Base-by-base conservation (phyloP, 306 rosid genomes). In the Castanospermum australe region DNA sequence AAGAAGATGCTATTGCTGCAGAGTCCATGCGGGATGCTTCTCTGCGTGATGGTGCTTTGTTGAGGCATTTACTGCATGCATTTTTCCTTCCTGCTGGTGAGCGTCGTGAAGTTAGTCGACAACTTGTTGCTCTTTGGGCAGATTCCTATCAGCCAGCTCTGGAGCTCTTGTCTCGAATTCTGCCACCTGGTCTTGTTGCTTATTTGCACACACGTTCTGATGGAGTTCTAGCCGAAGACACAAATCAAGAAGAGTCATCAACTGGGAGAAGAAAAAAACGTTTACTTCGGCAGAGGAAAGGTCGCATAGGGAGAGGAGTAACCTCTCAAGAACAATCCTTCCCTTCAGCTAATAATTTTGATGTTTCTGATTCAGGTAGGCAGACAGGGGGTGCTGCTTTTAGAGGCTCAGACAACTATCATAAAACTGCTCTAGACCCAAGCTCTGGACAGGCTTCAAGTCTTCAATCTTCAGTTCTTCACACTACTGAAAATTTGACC, bases 21-120 rank as follows among this genome's bases (percentile, higher is more conserved):
- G 99, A 96, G 90, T 93, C 98, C 22, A 96, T 96, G 99, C 96
- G 99, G 50, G 99, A 87, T 89, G 99, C 98, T 81, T 94, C 99
- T 86, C 84, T 96, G 80, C 95, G 96, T 7, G 99, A 96, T 89
- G 99, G 99, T 84, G 98, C 99, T 78, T 85, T 96, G 81, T 83
- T 96, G 79, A 87, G 99, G 82, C 99, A 96, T 88, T 89, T 96
- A 73, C 66, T 90, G 83, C 93, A 96, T 55, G 99, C 97, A 1
- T 91, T 95, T 84, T 96, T 88, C 85, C 94, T 93, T 82, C 96
- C 96, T 67, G 81, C 89, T 73, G 96, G 97, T 71, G 98, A 95
- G 83, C 87, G 98, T 35, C 92, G 97, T 79, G 98, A 93, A 82
- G 98, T 96, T 75, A 96, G 99, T 80, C 89, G 90, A 39, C 98